Evolutionary conservation across 2,329 filamentous ascomycete species (phyloP).

Genomic region (Fusarium neocosmosporiellum): DNA sequence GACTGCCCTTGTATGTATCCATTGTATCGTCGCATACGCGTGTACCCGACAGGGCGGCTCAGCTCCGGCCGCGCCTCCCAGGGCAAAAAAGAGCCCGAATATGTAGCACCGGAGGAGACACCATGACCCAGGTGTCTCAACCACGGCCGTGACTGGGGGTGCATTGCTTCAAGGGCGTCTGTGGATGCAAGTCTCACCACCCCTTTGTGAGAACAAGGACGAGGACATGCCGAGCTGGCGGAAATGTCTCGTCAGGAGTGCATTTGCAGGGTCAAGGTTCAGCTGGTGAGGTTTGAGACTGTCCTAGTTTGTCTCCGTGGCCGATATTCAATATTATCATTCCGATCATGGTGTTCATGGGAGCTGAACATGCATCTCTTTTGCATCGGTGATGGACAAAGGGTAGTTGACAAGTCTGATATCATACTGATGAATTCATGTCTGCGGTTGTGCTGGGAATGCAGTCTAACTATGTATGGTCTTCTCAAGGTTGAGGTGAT

Average conservation of each 20-base stretch:
- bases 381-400: background rate
- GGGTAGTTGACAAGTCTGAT: background rate
- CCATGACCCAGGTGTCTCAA: background rate
- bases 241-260: background rate
- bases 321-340: background rate
- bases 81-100: background rate
- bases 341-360: background rate
- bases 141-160: background rate
- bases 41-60: constrained; percentile 3
- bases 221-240: background rate
- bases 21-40: background rate
- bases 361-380: background rate
- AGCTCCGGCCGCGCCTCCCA: background rate
- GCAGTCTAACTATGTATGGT: background rate
- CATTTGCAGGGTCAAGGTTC: background rate
- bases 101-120: background rate
- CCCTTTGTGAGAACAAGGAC: background rate
- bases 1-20: background rate
- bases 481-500: background rate
- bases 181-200: background rate
- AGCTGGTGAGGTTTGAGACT: background rate
- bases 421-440: background rate
- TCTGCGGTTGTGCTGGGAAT: background rate
- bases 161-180: background rate
- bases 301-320: background rate